These are phyloP conservation scores for Aquilaria sinensis DNA, from an alignment of 345 rosid genomes.

Conservation along the genomic window DNA sequence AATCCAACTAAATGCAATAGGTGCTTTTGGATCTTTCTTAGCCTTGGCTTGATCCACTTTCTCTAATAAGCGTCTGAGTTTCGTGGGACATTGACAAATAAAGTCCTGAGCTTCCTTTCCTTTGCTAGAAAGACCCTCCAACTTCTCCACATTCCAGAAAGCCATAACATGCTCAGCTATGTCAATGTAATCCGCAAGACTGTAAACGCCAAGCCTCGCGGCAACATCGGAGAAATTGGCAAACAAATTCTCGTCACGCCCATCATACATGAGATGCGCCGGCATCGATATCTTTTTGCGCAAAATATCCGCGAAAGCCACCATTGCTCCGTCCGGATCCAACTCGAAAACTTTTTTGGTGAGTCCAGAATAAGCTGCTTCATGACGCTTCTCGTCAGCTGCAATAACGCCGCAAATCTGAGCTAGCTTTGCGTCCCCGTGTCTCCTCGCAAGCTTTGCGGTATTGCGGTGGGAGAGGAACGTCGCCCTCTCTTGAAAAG, in stretches of 20 bases:
- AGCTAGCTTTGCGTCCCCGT: constrained; percentile 78
- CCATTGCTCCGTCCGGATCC: constrained; percentile 73
- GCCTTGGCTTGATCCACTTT: constrained; percentile 37
- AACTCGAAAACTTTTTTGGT: constrained; percentile 83
- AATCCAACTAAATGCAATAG: constrained; percentile 81
- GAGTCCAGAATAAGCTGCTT: constrained; percentile 86
- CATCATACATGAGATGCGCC: constrained; percentile 89
- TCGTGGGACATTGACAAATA: constrained; percentile 61
- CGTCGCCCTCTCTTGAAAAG: constrained; percentile 98
- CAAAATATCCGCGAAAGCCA: constrained; percentile 91
- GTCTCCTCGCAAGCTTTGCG: constrained; percentile 79
- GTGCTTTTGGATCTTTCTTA: constrained; percentile 32
- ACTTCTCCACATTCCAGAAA: constrained; percentile 60
- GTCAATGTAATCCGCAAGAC: constrained; percentile 84
- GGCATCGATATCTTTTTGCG: constrained; percentile 96
- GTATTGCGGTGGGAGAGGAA: constrained; percentile 95
- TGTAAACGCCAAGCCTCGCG: constrained; percentile 82
- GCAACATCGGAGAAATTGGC: constrained; percentile 81
- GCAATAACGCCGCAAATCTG: constrained; percentile 89
- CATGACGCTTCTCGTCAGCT: constrained; percentile 91
- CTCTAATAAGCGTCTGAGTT: constrained; percentile 79
- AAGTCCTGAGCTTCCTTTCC: constrained; percentile 90
- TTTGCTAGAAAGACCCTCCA: constrained; percentile 67
- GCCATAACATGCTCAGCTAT: constrained; percentile 81
- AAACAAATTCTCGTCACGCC: constrained; percentile 59